phyloP scores from a whole-genome alignment of 129 eudicot genomes.

The Pulicaria dysenterica region DNA sequence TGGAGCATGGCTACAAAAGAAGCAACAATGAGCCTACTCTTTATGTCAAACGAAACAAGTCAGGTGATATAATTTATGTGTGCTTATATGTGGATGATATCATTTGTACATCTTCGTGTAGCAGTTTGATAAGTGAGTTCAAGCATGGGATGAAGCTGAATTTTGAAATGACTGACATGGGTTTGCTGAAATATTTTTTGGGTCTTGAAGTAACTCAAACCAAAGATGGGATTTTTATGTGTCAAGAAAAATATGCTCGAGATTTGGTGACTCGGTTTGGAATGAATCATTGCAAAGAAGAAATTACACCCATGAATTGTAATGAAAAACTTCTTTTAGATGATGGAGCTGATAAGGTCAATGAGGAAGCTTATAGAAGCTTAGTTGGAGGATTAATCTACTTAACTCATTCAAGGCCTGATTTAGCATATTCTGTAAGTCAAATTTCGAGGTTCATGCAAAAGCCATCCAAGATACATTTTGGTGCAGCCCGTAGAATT shows the following conservation, averaged over 20 bases:
- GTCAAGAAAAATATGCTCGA: not conserved
- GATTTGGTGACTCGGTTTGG: not conserved
- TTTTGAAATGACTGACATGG: not conserved
- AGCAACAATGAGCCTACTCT: no score
- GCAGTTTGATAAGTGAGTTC: not conserved
- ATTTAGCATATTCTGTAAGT: not conserved
- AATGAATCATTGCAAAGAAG: not conserved
- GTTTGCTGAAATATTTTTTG: not conserved
- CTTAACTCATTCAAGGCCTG: not conserved
- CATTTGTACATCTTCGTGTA: not conserved
- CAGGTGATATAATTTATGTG: no score
- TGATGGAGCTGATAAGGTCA: not conserved
- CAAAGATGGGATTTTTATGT: not conserved
- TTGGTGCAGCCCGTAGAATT: not conserved
- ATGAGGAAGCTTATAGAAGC: not conserved
- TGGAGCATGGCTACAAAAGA: no score
- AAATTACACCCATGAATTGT: not conserved
- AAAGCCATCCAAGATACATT: not conserved
- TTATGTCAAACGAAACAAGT: no score
- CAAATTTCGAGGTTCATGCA: not conserved
- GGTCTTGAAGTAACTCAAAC: not conserved
- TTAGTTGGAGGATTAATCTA: not conserved
- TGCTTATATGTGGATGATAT: no score
- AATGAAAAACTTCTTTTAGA: not conserved
- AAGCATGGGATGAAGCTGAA: not conserved